phyloP scores from a whole-genome alignment of 225 moss, liverwort and hornwort species.

The Takakia lepidozioides region DNA sequence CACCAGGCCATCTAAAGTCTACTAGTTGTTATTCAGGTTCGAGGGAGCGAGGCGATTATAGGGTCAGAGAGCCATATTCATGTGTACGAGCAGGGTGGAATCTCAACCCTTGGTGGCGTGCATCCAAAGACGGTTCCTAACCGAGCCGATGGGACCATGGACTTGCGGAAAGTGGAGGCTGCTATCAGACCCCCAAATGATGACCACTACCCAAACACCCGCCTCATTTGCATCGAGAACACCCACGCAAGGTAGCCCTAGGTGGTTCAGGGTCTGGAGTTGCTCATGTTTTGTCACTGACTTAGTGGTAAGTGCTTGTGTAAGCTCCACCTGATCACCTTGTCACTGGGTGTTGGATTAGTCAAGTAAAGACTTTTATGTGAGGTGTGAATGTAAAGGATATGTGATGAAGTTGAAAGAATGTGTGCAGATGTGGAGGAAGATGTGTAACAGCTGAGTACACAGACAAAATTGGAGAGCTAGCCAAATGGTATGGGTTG shows the following conservation, averaged over 20 bases:
- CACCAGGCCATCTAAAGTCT: no score
- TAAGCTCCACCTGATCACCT: no score
- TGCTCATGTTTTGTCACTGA: no score
- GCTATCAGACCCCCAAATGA: slow-evolving; percentile 48
- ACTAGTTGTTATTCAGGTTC: slow-evolving; percentile 45
- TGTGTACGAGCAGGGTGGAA: slow-evolving; percentile 80
- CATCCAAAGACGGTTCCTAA: slow-evolving; percentile 64
- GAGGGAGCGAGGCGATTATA: slow-evolving; percentile 70
- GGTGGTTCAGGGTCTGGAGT: no score
- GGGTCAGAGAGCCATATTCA: slow-evolving; percentile 73
- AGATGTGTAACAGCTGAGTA: slow-evolving; percentile 74
- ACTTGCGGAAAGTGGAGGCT: slow-evolving; percentile 56
- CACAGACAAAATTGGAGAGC: slow-evolving; percentile 68
- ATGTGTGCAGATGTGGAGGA: slow-evolving; percentile 78
- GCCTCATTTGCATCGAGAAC: slow-evolving; percentile 76
- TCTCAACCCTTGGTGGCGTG: slow-evolving; percentile 80
- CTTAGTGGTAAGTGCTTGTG: no score
- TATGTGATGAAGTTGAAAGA: no score
- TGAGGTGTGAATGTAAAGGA: no score
- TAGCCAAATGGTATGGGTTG: slow-evolving; percentile 70
- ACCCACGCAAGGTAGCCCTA: slow-evolving; percentile 78
- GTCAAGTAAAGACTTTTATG: no score
- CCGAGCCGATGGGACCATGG: slow-evolving; percentile 74
- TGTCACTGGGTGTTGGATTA: no score
- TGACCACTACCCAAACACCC: slow-evolving; percentile 52